Conservation (phyloP, 1,284 basidiomycete genomes). For the Melampsora larici-populina region DNA sequence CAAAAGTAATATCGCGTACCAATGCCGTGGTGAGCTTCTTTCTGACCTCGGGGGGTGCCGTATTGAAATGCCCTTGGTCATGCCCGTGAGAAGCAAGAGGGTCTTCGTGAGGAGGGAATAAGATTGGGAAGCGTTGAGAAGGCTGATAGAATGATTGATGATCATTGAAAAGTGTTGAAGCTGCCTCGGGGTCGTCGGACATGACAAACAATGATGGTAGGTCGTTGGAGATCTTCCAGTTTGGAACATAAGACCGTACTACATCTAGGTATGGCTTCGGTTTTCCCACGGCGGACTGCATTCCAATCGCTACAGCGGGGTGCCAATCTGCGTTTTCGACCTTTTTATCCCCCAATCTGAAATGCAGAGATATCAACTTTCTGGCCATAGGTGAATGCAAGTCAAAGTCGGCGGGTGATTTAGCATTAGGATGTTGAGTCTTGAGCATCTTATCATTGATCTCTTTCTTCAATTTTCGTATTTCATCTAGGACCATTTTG, state of each 20-base stretch:
- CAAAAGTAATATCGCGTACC: slow-evolving; percentile 3
- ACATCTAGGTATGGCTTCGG: neutral
- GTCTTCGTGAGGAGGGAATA: neutral
- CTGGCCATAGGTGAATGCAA: slow-evolving; percentile 3
- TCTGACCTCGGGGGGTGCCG: neutral
- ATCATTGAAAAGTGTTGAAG: neutral
- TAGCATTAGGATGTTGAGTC: neutral
- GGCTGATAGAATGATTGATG: neutral
- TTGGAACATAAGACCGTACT: neutral
- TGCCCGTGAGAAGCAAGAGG: neutral
- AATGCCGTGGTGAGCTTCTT: neutral
- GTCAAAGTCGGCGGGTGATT: neutral
- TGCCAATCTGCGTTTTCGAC: neutral
- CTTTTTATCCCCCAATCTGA: neutral
- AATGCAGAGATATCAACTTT: neutral
- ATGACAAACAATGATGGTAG: neutral
- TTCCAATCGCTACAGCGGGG: neutral
- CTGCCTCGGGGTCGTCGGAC: neutral
- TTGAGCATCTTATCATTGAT: neutral
- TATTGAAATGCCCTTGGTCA: neutral
- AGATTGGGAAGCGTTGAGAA: slow-evolving; percentile 1
- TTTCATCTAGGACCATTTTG: neutral
- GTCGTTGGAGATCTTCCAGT: neutral
- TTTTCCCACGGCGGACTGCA: neutral
- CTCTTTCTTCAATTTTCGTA: neutral